These are phyloP conservation scores for Trapa incisa DNA, from an alignment of 345 rosid genomes.

Conservation along the genomic window DNA sequence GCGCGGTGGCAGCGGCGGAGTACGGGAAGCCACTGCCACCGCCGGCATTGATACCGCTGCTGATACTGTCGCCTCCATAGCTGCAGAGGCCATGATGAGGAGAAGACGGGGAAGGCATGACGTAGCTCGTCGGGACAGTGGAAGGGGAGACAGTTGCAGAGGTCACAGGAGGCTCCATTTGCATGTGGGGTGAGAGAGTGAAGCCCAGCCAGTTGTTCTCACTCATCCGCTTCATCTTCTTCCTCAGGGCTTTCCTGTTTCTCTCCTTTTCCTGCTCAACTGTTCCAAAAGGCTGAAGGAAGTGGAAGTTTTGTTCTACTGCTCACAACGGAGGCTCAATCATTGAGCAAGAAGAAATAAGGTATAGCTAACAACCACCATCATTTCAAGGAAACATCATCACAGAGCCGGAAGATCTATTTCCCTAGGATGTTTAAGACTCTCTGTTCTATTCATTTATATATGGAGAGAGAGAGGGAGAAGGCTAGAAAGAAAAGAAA, in stretches of 20 bases:
- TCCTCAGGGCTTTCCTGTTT: background rate
- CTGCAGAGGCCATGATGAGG: slow-evolving; percentile 21
- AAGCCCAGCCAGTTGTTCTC: slow-evolving; percentile 51
- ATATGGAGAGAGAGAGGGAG: background rate
- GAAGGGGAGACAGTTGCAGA: slow-evolving; percentile 10
- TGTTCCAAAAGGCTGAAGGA: too few species aligned
- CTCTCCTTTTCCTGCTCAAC: too few species aligned
- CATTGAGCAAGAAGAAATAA: too few species aligned
- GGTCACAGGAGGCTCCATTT: slow-evolving; percentile 37
- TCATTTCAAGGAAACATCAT: background rate
- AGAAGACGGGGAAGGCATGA: too few species aligned
- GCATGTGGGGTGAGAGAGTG: slow-evolving; percentile 64
- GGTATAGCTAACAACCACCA: slow-evolving; percentile 2
- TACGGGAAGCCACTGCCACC: slow-evolving; percentile 17
- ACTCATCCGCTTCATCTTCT: slow-evolving; percentile 30
- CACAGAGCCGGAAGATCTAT: too few species aligned
- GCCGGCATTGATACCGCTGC: background rate
- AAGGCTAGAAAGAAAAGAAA: background rate
- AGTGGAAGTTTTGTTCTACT: too few species aligned
- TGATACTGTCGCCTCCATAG: slow-evolving; percentile 5
- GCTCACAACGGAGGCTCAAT: too few species aligned
- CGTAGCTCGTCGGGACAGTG: slow-evolving; percentile 30
- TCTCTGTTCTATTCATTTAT: background rate
- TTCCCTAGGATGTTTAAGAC: too few species aligned
- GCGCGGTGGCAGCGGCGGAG: slow-evolving; percentile 19